Conservation (phyloP, 805 yeast genomes). For the Yarrowia bubula region DNA sequence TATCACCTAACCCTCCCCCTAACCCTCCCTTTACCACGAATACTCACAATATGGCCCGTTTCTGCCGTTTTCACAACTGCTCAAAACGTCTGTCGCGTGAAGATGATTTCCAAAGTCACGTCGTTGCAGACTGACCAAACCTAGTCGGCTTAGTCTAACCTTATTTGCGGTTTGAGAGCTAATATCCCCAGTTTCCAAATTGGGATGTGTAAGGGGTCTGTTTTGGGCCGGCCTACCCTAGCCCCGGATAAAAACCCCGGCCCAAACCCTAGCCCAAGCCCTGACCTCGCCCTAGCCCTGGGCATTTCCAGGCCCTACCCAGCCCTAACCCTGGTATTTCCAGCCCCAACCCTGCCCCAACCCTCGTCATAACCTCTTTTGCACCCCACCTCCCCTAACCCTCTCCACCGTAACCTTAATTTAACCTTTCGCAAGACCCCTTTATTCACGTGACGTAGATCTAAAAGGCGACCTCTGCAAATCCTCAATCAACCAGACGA, state of each 20-base stretch:
- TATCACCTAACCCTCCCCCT: no score
- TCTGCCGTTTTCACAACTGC: no score
- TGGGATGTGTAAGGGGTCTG: constrained; percentile 1
- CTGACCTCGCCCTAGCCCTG: no score
- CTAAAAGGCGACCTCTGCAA: background rate
- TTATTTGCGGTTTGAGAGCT: background rate
- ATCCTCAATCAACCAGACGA: background rate
- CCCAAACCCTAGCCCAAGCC: no score
- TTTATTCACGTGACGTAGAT: constrained; percentile 9
- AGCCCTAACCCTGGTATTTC: background rate
- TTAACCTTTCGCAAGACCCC: background rate
- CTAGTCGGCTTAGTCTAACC: background rate
- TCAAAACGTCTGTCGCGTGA: background rate
- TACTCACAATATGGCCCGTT: background rate
- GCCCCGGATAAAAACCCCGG: no score
- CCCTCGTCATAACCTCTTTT: background rate
- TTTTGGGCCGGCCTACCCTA: no score
- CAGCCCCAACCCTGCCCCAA: background rate
- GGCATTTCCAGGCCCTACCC: no score
- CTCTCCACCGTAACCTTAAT: background rate
- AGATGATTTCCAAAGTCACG: constrained; percentile 12
- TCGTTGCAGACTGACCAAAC: constrained; percentile 6
- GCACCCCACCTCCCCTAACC: background rate
- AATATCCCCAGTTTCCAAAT: background rate
- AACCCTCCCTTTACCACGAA: background rate